Evolutionary conservation across 371 early-diverging fungal species (phyloP).

Genomic region (Mucor circinelloides): DNA sequence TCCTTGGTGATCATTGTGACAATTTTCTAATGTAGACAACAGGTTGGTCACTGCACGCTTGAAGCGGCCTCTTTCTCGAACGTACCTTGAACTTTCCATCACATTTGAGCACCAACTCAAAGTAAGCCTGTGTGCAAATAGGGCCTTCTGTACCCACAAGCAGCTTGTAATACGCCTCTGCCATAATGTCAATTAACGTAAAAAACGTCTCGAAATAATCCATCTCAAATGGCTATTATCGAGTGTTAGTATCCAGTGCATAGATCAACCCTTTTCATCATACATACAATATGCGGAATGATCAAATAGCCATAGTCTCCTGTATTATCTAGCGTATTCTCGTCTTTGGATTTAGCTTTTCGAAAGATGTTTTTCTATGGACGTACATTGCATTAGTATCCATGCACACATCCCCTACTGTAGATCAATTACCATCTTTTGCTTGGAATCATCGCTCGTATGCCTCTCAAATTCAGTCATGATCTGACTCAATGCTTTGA

Average conservation of each 20-base stretch:
- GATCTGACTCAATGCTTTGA: constrained; percentile 62
- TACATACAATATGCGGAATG: constrained; percentile 52
- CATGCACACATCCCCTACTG: background rate
- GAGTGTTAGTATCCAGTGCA: background rate
- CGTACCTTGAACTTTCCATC: constrained; percentile 57
- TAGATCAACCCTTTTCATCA: background rate
- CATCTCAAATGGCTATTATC: constrained; percentile 53
- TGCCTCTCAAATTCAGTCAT: constrained; percentile 62
- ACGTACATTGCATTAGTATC: background rate
- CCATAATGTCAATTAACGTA: constrained; percentile 51
- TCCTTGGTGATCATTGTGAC: constrained; percentile 58
- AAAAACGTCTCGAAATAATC: constrained; percentile 61
- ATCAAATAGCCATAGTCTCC: constrained; percentile 50
- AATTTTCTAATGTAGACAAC: constrained; percentile 41
- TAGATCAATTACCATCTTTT: constrained; percentile 50
- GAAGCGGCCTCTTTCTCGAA: background rate
- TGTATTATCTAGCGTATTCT: constrained; percentile 35
- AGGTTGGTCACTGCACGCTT: background rate
- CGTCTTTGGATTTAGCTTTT: constrained; percentile 52
- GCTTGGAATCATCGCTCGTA: constrained; percentile 52
- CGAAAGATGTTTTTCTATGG: constrained; percentile 59
- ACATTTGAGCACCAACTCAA: constrained; percentile 60
- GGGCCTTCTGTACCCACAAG: constrained; percentile 40
- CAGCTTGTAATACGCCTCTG: constrained; percentile 52
- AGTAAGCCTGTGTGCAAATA: constrained; percentile 47